These are phyloP conservation scores for Kuraishia molischiana DNA, from an alignment of 805 yeast species.

Conservation along the genomic window DNA sequence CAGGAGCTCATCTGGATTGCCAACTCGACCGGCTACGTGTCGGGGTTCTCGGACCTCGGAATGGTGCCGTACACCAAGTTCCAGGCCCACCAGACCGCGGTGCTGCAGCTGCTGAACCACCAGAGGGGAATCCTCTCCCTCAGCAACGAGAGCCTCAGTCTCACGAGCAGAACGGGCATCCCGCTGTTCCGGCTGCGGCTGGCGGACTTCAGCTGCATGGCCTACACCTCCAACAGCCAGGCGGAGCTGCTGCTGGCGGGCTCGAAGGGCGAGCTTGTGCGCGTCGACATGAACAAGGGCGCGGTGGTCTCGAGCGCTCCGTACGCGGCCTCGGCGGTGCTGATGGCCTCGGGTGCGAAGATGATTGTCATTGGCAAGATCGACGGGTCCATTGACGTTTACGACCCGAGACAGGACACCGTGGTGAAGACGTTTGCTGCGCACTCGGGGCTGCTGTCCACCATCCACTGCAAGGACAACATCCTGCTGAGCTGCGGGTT, in stretches of 20 bases:
- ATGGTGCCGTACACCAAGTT: slow-evolving; percentile 50
- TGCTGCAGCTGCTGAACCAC: slow-evolving; percentile 43
- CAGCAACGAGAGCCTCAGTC: slow-evolving; percentile 37
- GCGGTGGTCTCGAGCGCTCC: slow-evolving; percentile 23
- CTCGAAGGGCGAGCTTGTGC: slow-evolving; percentile 22
- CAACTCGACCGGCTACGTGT: slow-evolving; percentile 46
- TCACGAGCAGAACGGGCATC: slow-evolving; percentile 48
- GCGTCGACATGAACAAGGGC: slow-evolving; percentile 31
- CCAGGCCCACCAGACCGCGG: slow-evolving; percentile 38
- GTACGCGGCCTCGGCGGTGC: slow-evolving; percentile 34
- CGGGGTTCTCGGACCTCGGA: slow-evolving; percentile 33
- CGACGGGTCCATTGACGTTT: slow-evolving; percentile 53
- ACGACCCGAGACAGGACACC: slow-evolving; percentile 41
- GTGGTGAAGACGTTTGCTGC: slow-evolving; percentile 45
- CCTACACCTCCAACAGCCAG: slow-evolving; percentile 29
- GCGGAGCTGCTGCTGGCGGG: slow-evolving; percentile 38
- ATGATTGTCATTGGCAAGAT: slow-evolving; percentile 48
- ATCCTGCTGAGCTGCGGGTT: slow-evolving; percentile 76
- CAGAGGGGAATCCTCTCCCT: slow-evolving; percentile 51
- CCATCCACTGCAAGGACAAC: slow-evolving; percentile 55
- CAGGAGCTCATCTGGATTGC: slow-evolving; percentile 83
- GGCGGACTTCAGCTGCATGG: slow-evolving; percentile 25
- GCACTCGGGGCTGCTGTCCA: slow-evolving; percentile 53
- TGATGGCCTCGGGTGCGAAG: slow-evolving; percentile 41
- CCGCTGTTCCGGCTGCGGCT: neutral